phyloP scores from a whole-genome alignment of 805 yeast genomes.

The Cyberlindnera mycetangii region DNA sequence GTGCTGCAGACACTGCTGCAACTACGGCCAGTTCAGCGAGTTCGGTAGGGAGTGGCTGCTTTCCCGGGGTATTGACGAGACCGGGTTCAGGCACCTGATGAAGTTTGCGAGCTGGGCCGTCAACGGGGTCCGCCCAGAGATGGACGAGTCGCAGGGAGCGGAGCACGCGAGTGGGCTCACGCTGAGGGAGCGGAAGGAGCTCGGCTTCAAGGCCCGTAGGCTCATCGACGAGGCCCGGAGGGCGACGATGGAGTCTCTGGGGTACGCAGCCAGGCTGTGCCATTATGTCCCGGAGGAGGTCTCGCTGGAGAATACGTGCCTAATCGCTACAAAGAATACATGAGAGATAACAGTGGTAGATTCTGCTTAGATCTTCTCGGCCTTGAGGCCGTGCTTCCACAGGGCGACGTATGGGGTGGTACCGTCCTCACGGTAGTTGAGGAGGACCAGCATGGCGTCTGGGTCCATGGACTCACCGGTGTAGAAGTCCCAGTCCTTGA shows the following conservation, averaged over 20 bases:
- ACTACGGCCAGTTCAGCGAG: conserved; percentile 50
- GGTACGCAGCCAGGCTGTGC: conserved; percentile 47
- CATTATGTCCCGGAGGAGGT: conserved; percentile 54
- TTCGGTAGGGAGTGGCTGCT: conserved; percentile 17
- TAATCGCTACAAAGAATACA: conserved; percentile 31
- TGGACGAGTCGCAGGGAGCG: conserved; percentile 36
- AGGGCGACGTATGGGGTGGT: conserved; percentile 93
- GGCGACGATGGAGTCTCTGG: conserved; percentile 39
- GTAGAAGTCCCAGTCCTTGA: conserved; percentile 99
- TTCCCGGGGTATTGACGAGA: conserved; percentile 26
- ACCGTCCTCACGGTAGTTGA: conserved; percentile 99
- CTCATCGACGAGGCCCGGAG: conserved; percentile 72
- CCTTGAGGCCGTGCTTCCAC: conserved; percentile 98
- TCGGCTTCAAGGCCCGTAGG: conserved; percentile 71
- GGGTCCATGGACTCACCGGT: conserved; percentile 99
- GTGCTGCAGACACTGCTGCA: conserved; percentile 90
- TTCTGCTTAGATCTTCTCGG: conserved; percentile 75
- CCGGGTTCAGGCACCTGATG: conserved; percentile 46
- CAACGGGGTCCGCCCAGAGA: conserved; percentile 52
- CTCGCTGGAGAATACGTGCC: conserved; percentile 70
- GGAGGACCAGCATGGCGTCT: conserved; percentile 95
- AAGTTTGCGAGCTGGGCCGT: conserved; percentile 89
- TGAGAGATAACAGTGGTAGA: background rate
- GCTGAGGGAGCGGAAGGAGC: conserved; percentile 45
- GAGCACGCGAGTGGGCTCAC: conserved; percentile 47